Evolutionary conservation across 305 asterid genomes (phyloP).

Genomic region (Fraxinus ornus): DNA sequence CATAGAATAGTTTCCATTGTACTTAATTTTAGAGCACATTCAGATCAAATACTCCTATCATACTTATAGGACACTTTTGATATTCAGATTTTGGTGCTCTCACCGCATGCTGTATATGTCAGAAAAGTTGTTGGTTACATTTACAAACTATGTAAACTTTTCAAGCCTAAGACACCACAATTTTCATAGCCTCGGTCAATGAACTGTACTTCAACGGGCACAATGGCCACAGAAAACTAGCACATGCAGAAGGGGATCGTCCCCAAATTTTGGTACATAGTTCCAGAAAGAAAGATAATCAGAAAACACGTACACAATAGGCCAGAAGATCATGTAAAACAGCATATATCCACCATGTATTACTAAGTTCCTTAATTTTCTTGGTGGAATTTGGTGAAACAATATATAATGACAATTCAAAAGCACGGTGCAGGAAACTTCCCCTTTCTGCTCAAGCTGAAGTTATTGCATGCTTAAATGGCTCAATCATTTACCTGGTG

Average conservation of each 20-base stretch:
- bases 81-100: neutral
- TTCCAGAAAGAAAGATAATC: neutral
- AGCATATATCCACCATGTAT: neutral
- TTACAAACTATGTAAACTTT: neutral
- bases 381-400: conserved; percentile 10
- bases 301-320: neutral
- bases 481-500: conserved; percentile 69
- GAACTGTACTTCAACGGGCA: neutral
- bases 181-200: neutral
- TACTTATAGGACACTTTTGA: neutral
- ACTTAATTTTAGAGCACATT: neutral
- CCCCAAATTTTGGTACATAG: conserved; percentile 3
- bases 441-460: conserved; percentile 10
- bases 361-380: neutral
- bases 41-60: neutral
- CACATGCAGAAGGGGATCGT: neutral
- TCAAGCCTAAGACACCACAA: neutral
- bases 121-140: neutral
- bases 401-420: conserved; percentile 15
- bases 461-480: conserved; percentile 4
- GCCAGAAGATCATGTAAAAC: neutral
- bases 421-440: conserved; percentile 15
- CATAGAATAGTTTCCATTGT: neutral
- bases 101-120: neutral
- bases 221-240: neutral